These are phyloP conservation scores for Xylaria arbuscula DNA, from an alignment of 2,329 filamentous ascomycete species.

Conservation along the genomic window DNA sequence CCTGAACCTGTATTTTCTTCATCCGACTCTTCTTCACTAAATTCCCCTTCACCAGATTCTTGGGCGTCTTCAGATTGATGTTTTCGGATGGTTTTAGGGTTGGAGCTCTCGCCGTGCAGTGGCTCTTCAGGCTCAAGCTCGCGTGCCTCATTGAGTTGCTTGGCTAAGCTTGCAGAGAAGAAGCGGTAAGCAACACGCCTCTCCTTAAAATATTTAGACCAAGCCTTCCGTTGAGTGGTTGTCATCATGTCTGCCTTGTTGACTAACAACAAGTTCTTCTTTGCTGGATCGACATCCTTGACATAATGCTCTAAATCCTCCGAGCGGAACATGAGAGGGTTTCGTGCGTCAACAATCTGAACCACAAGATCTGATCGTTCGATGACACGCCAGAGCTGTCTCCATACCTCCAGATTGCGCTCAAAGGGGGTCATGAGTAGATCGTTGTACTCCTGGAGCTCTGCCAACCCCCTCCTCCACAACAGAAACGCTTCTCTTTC, in stretches of 20 bases:
- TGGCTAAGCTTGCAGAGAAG: conserved; percentile 93
- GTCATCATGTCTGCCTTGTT: conserved; percentile 99
- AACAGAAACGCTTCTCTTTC: conserved; percentile 85
- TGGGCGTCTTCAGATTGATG: conserved; percentile 37
- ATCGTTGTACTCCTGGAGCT: conserved; percentile 93
- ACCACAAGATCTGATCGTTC: conserved; percentile 95
- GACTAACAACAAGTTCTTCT: conserved; percentile 91
- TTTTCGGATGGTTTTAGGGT: conserved; percentile 50
- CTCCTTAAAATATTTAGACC: conserved; percentile 87
- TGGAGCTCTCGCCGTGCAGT: conserved; percentile 46
- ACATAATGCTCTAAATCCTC: conserved; percentile 95
- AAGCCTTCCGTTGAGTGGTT: conserved; percentile 78
- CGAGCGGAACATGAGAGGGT: conserved; percentile 91
- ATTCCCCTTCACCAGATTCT: conserved; percentile 45
- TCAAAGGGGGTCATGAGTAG: conserved; percentile 98
- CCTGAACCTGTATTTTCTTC: conserved; percentile 53
- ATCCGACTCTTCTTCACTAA: conserved; percentile 47
- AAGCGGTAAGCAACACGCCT: conserved; percentile 91
- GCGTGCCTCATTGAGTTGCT: conserved; percentile 83
- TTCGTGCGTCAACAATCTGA: conserved; percentile 97
- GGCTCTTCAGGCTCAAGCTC: conserved; percentile 61
- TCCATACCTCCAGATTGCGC: conserved; percentile 96
- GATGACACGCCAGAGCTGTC: conserved; percentile 97
- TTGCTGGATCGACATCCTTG: conserved; percentile 87
- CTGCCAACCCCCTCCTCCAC: conserved; percentile 90